Percentiles rank a stretch among this genome's conserved stretches.
Conservation (phyloP, 2,329 filamentous ascomycete species). For the Diaporthe sp. region DNA sequence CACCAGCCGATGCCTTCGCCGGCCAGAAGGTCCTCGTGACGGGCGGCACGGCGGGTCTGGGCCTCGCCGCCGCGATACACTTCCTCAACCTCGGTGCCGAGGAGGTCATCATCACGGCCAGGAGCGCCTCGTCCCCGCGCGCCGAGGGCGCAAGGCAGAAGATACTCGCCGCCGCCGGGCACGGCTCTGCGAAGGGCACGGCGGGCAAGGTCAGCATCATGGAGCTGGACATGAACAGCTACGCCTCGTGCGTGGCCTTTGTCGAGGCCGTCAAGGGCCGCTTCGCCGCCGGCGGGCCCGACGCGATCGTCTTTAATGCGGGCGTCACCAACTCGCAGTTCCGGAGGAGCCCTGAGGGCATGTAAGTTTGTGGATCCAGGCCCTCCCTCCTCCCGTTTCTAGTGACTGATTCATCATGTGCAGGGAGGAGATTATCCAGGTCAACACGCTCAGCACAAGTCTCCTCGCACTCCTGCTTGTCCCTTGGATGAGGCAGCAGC, state of each 20-base stretch:
- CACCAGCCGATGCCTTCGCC: constrained; percentile 44
- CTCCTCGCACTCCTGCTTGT: constrained; percentile 67
- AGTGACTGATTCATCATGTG: background rate
- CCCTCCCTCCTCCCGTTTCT: background rate
- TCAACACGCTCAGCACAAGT: constrained; percentile 70
- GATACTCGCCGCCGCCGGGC: constrained; percentile 48
- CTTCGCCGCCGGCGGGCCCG: constrained; percentile 45
- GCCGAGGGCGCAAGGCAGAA: constrained; percentile 54
- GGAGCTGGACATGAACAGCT: constrained; percentile 48
- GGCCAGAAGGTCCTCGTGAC: constrained; percentile 56
- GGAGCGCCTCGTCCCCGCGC: constrained; percentile 49
- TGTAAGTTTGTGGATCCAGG: constrained; percentile 43
- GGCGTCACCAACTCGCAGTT: constrained; percentile 45
- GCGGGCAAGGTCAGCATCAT: constrained; percentile 44
- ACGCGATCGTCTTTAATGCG: constrained; percentile 48
- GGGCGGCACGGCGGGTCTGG: constrained; percentile 57
- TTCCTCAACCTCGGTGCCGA: constrained; percentile 56
- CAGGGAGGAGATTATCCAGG: constrained; percentile 67
- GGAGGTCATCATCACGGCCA: constrained; percentile 57
- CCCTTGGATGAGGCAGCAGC: constrained; percentile 56
- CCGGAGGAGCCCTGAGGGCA: constrained; percentile 46
- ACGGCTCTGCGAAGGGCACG: constrained; percentile 37
- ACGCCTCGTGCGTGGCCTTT: constrained; percentile 46
- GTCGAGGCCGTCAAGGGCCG: constrained; percentile 45
- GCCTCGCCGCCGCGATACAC: constrained; percentile 56